A percentile compares a stretch with the other conserved stretches of the same genome.
Evolutionary conservation across 2,329 filamentous ascomycete genomes (phyloP).

Genomic region (Elsinoe necatrix): DNA sequence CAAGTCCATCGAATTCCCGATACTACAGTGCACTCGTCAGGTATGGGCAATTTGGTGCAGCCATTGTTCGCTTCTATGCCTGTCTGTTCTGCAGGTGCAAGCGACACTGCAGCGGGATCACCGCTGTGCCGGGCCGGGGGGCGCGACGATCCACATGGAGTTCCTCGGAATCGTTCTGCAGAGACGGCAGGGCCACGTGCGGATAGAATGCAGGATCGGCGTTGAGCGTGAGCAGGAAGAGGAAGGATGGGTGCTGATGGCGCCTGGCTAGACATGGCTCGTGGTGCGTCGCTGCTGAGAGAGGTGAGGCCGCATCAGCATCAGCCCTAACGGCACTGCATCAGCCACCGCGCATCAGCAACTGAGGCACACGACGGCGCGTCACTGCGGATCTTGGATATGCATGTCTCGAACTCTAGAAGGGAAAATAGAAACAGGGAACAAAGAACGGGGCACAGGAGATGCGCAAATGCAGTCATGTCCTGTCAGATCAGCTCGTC

Average conservation of each 20-base stretch:
- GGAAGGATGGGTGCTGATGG: neutral
- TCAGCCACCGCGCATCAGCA: neutral
- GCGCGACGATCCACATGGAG: neutral
- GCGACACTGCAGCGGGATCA: neutral
- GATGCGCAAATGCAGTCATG: neutral
- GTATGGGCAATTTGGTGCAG: neutral
- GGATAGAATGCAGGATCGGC: neutral
- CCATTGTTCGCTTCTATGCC: neutral
- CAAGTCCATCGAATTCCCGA: neutral
- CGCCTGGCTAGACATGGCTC: too few species aligned
- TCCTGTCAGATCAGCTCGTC: neutral
- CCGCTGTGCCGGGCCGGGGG: neutral
- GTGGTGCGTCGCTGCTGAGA: too few species aligned
- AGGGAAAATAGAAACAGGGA: neutral
- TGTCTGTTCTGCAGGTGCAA: neutral
- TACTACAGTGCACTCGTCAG: too few species aligned
- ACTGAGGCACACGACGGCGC: neutral
- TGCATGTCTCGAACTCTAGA: neutral
- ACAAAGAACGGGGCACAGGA: neutral
- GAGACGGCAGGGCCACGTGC: neutral
- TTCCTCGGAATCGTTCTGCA: too few species aligned
- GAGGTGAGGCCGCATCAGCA: neutral
- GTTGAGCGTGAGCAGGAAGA: neutral
- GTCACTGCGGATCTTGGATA: neutral
- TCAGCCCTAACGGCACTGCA: neutral